Base-by-base conservation (phyloP, 1,139 yeast species). In the Magnusiomyces ingens region DNA sequence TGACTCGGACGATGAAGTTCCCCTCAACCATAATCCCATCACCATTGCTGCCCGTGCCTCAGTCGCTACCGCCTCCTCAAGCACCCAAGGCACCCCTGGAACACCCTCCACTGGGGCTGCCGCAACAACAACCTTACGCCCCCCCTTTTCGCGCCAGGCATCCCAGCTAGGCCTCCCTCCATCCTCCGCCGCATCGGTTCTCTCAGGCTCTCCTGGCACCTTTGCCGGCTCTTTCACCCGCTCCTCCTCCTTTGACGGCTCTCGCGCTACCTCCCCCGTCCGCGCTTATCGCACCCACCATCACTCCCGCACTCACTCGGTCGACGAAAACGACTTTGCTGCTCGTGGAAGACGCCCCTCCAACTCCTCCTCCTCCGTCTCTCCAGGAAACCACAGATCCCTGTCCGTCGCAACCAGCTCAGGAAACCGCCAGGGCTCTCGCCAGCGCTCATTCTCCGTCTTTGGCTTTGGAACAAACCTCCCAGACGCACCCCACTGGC, bases 401-500 rank as follows among this genome's bases (percentile, higher is more conserved):
- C n/a, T 21, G 19, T 15, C n/a, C 11, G 19, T 11, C 35, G 3
- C 15, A 13, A 12, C 32, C 35, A 12, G 41, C 41, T n/a, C 36
- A 13, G 10, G 41, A 21, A 11, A 35, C 48, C 15, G 45, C 45
- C 3, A 4, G 4, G 15, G 45, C 29, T 22, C 32, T 26, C 21
- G 29, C 26, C 35, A 35, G 15, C 40, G 48, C 26, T 32, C 48
- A 4, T 19, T 35, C 29, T 45, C 48, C 6, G 48, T 45, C 15
- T 18, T 13, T 13, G 18, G 22, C 43, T 40, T 40, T 21, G 22
- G 43, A 17, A 21, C 17, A 2, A n/a, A n/a, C 45, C 35, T 21
- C 13, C 45, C n/a, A 11, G 45, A 63, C 45, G 64, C 70, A 2
- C 61, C 64, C 47, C 58, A 65, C 35, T 57, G 72, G 42, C 55